These are phyloP conservation scores for Eutrema salsugineum DNA, from an alignment of 441 rosid species.

Conservation along the genomic window DNA sequence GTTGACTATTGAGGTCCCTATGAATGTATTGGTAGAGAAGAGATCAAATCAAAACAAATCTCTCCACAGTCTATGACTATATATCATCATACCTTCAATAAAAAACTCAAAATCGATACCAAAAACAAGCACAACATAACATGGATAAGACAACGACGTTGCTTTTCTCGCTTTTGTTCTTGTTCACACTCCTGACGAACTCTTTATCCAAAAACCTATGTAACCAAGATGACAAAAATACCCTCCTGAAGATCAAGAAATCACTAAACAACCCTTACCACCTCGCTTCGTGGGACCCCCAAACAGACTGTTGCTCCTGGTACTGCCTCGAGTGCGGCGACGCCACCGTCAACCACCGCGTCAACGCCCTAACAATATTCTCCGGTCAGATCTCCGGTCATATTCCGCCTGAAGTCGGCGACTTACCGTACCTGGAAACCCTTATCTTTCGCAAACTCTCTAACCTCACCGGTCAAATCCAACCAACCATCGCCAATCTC, in stretches of 20 bases:
- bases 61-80: neutral
- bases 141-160: constrained; percentile 21
- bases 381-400: constrained; percentile 42
- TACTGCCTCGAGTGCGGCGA: constrained; percentile 55
- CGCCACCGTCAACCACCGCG: constrained; percentile 56
- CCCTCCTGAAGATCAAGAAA: constrained; percentile 42
- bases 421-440: constrained; percentile 44
- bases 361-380: constrained; percentile 45
- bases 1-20: neutral
- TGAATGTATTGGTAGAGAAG: neutral
- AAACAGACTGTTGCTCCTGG: constrained; percentile 77
- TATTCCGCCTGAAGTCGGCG: constrained; percentile 45
- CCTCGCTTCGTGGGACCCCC: constrained; percentile 59
- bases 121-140: neutral
- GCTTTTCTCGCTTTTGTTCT: constrained; percentile 1
- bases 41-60: neutral
- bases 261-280: constrained; percentile 51
- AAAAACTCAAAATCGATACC: constrained; percentile 1
- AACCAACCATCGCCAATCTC: constrained; percentile 47
- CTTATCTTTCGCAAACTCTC: constrained; percentile 46
- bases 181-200: constrained; percentile 22
- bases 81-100: neutral
- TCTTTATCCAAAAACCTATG: constrained; percentile 35
- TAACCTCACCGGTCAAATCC: constrained; percentile 59
- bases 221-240: constrained; percentile 38